These are phyloP conservation scores for Spencermartinsiella ligniputridi DNA, from an alignment of 1,139 yeast species.

Conservation along the genomic window DNA sequence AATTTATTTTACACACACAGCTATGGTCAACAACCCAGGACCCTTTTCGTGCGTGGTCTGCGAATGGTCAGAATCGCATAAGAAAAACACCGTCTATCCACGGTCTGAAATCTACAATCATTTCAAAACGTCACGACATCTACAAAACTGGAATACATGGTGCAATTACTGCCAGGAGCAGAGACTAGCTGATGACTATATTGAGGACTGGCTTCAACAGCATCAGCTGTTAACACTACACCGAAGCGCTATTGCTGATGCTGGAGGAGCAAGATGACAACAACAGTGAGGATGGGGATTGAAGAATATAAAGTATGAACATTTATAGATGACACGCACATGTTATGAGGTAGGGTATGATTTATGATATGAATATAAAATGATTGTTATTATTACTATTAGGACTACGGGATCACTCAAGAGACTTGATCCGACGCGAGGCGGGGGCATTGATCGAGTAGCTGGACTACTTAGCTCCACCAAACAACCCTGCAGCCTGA, in stretches of 20 bases:
- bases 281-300: too few relatives aligned
- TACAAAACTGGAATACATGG: constrained; percentile 27
- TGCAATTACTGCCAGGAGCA: constrained; percentile 26
- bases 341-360: constrained; percentile 1
- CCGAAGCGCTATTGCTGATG: constrained; percentile 21
- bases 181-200: constrained; percentile 27
- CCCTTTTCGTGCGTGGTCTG: constrained; percentile 20
- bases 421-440: too few relatives aligned
- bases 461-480: too few relatives aligned
- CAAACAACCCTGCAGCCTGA: too few relatives aligned
- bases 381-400: too few relatives aligned
- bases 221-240: constrained; percentile 23
- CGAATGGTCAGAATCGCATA: constrained; percentile 27
- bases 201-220: constrained; percentile 30
- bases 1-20: background rate
- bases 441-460: too few relatives aligned
- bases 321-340: constrained; percentile 1
- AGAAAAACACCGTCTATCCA: constrained; percentile 11
- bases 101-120: constrained; percentile 23
- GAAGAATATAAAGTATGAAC: background rate
- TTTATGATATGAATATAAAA: background rate
- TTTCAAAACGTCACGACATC: constrained; percentile 25
- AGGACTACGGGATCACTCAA: too few relatives aligned
- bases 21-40: background rate
- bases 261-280: constrained; percentile 8